Conservation (phyloP, 805 yeast species). For the Yamadazyma sp. region DNA sequence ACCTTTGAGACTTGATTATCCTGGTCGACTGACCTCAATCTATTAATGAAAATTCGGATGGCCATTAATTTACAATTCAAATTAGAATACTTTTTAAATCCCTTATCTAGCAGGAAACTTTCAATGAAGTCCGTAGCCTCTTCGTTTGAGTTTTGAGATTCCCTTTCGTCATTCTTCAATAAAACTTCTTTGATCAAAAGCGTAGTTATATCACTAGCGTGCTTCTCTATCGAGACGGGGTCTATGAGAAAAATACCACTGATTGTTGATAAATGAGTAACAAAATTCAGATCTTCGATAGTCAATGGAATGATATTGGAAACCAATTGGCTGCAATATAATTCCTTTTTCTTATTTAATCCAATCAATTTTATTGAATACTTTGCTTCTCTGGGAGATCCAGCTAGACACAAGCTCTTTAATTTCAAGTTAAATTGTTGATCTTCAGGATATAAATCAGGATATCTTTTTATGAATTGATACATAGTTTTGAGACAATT, state of each 20-base stretch:
- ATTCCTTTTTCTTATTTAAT: constrained; percentile 39
- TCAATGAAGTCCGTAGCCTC: constrained; percentile 17
- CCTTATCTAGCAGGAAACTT: not conserved
- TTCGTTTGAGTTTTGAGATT: not conserved
- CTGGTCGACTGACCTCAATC: constrained; percentile 1
- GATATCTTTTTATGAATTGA: constrained; percentile 52
- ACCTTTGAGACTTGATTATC: constrained; percentile 14
- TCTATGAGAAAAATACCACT: constrained; percentile 54
- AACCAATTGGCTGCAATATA: constrained; percentile 36
- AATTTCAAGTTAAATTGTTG: constrained; percentile 44
- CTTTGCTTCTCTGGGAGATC: constrained; percentile 60
- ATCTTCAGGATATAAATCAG: constrained; percentile 45
- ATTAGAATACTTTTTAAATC: not conserved
- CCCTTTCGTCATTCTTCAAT: constrained; percentile 34
- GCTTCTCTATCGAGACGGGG: constrained; percentile 48
- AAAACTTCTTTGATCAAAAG: constrained; percentile 61
- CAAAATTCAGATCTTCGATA: constrained; percentile 32
- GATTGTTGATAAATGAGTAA: constrained; percentile 57
- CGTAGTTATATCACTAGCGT: constrained; percentile 57
- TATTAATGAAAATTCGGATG: constrained; percentile 5
- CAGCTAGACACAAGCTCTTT: constrained; percentile 44
- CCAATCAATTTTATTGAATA: constrained; percentile 60
- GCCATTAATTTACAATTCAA: constrained; percentile 2
- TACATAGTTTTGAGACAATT: constrained; percentile 56
- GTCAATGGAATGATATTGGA: constrained; percentile 48